Percentiles rank a stretch among this genome's conserved stretches.
phyloP scores from a whole-genome alignment of 164 flowering plant genomes.

The Stephania japonica region DNA sequence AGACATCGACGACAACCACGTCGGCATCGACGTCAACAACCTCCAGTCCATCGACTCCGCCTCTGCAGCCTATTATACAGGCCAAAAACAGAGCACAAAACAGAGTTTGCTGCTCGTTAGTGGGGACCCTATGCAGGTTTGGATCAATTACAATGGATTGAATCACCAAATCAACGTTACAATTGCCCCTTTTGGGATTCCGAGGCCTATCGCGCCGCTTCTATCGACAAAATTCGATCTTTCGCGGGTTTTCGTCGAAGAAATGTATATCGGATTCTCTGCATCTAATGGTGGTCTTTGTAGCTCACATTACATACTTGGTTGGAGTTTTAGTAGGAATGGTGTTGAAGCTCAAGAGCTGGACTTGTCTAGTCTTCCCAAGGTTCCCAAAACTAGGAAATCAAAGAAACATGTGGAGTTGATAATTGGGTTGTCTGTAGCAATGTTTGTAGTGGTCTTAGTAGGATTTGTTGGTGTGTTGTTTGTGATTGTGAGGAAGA shows the following conservation, averaged over 20 bases:
- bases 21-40: conserved; percentile 40
- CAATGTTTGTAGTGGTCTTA: conserved; percentile 9
- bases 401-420: conserved; percentile 9
- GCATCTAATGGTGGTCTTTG: conserved; percentile 40
- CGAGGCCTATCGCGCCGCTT: conserved; percentile 29
- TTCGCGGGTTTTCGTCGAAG: conserved; percentile 14
- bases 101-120: conserved; percentile 15
- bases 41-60: conserved; percentile 21
- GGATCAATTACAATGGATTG: conserved; percentile 40
- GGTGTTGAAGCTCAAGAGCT: conserved; percentile 27
- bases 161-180: conserved; percentile 29
- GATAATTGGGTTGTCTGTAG: conserved; percentile 12
- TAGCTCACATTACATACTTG: conserved; percentile 36
- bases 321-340: conserved; percentile 43
- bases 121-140: conserved; percentile 31
- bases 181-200: conserved; percentile 17
- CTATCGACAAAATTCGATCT: conserved; percentile 24
- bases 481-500: background rate
- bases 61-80: conserved; percentile 24
- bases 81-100: background rate
- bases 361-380: conserved; percentile 31
- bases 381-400: background rate
- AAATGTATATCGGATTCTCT: conserved; percentile 45
- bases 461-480: conserved; percentile 6
- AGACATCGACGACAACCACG: conserved; percentile 37